A percentile compares a stretch with the other conserved stretches of the same genome.
phyloP scores from a whole-genome alignment of 768 basidiomycete genomes.

The Boletellus ananiceps region DNA sequence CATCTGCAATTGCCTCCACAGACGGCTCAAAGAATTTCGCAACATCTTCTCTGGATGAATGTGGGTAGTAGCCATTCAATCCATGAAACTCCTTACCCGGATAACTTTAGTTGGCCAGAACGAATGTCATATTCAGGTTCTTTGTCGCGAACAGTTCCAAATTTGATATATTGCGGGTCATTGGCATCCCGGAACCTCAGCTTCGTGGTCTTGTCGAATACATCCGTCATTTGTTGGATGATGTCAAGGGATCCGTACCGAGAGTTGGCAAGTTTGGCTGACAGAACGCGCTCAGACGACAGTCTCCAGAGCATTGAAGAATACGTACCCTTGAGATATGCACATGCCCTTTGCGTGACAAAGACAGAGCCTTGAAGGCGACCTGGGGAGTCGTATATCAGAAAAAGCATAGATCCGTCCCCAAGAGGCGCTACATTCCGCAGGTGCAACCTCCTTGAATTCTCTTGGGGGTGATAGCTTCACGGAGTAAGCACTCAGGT shows the following conservation, averaged over 20 bases:
- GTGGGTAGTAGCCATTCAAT: background rate
- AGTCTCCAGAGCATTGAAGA: background rate
- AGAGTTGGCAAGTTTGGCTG: constrained; percentile 31
- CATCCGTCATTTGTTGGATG: constrained; percentile 28
- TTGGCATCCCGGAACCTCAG: constrained; percentile 35
- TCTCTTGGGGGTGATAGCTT: constrained; percentile 15
- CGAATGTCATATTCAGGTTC: constrained; percentile 33
- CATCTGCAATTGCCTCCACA: constrained; percentile 30
- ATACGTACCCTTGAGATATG: constrained; percentile 26
- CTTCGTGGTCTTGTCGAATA: constrained; percentile 37
- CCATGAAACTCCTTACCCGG: constrained; percentile 28
- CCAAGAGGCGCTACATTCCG: constrained; percentile 21
- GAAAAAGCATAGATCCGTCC: background rate
- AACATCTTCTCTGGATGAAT: constrained; percentile 29
- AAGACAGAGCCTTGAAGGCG: constrained; percentile 36
- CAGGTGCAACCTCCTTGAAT: constrained; percentile 35
- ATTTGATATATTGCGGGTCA: constrained; percentile 35
- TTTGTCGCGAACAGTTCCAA: constrained; percentile 35
- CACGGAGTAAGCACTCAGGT: constrained; percentile 35
- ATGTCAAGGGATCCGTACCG: constrained; percentile 26
- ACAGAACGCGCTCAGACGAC: background rate
- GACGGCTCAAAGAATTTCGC: constrained; percentile 41
- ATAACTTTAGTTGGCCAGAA: constrained; percentile 34
- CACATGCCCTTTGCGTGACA: constrained; percentile 29
- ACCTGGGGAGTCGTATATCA: constrained; percentile 21